A percentile compares a stretch with the other conserved stretches of the same genome.
phyloP scores from a whole-genome alignment of 1,139 yeast genomes.

The Candida sp. region DNA sequence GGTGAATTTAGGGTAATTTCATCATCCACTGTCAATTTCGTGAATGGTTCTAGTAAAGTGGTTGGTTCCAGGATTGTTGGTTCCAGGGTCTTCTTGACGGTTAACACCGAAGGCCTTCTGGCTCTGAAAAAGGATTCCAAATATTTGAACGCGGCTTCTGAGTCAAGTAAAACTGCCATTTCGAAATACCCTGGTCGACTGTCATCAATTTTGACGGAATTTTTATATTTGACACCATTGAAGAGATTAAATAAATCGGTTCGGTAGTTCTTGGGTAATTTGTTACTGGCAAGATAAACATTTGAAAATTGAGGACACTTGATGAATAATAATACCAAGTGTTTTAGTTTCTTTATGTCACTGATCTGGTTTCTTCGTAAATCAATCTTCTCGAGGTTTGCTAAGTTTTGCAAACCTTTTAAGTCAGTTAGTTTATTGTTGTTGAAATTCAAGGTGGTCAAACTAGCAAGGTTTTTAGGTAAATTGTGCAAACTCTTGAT shows the following conservation, averaged over 20 bases:
- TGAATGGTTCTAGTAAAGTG: slow-evolving; percentile 6
- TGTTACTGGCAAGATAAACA: slow-evolving; percentile 42
- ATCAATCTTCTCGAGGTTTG: slow-evolving; percentile 51
- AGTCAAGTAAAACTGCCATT: slow-evolving; percentile 49
- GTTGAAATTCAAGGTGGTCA: slow-evolving; percentile 52
- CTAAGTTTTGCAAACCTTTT: slow-evolving; percentile 47
- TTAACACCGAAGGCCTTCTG: slow-evolving; percentile 6
- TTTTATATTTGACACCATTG: slow-evolving; percentile 51
- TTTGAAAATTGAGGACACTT: slow-evolving; percentile 27
- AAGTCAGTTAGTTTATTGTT: slow-evolving; percentile 47
- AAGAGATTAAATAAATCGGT: slow-evolving; percentile 51
- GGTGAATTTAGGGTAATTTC: not conserved
- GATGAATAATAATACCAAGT: slow-evolving; percentile 35
- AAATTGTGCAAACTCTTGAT: slow-evolving; percentile 37
- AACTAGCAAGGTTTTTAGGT: slow-evolving; percentile 37
- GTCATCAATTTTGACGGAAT: slow-evolving; percentile 53
- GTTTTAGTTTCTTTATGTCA: slow-evolving; percentile 27
- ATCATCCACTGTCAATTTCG: slow-evolving; percentile 5
- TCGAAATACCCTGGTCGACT: slow-evolving; percentile 65
- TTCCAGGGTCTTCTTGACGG: slow-evolving; percentile 8
- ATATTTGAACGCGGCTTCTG: slow-evolving; percentile 41
- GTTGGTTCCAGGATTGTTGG: slow-evolving; percentile 7
- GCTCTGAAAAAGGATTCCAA: slow-evolving; percentile 41
- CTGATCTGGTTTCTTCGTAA: slow-evolving; percentile 49
- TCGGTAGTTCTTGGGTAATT: slow-evolving; percentile 46